Percentiles rank a stretch among this genome's conserved stretches.
Conservation (phyloP, 2,329 filamentous ascomycete species). For the Penicillium brevicompactum region DNA sequence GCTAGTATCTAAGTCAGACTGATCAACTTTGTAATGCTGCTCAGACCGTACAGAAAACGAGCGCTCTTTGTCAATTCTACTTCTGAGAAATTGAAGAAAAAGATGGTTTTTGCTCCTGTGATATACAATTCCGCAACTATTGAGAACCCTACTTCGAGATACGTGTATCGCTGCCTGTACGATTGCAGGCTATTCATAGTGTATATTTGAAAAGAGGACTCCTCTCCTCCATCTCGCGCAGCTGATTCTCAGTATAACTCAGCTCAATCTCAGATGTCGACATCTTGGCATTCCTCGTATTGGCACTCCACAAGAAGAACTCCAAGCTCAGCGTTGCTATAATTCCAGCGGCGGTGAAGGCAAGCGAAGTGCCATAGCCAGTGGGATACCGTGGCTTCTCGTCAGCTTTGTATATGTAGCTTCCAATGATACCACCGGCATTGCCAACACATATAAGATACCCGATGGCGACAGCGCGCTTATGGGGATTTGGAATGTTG, state of each 20-base stretch:
- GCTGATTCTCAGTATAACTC: slow-evolving; percentile 4
- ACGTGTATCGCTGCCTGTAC: no score
- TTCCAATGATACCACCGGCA: slow-evolving; percentile 40
- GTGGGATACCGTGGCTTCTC: slow-evolving; percentile 38
- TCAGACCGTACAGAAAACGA: no score
- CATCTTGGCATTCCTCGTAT: slow-evolving; percentile 2
- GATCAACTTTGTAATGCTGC: no score
- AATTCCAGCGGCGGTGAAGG: slow-evolving; percentile 28
- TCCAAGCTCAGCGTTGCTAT: slow-evolving; percentile 13
- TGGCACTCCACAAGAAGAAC: slow-evolving; percentile 6
- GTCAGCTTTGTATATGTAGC: slow-evolving; percentile 34
- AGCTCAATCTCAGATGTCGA: slow-evolving; percentile 1
- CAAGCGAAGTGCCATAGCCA: slow-evolving; percentile 37
- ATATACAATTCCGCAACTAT: no score
- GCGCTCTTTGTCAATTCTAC: no score
- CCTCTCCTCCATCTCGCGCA: slow-evolving; percentile 8
- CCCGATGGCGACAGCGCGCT: slow-evolving; percentile 47
- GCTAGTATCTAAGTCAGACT: no score
- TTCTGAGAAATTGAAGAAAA: no score
- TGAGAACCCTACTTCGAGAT: no score
- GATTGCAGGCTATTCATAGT: not conserved
- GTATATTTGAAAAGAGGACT: slow-evolving; percentile 12
- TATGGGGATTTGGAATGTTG: slow-evolving; percentile 43
- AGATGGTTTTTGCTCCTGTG: no score
- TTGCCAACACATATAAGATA: slow-evolving; percentile 47